Base-by-base conservation (phyloP, 768 basidiomycete species). In the Tylopilus felleus region DNA sequence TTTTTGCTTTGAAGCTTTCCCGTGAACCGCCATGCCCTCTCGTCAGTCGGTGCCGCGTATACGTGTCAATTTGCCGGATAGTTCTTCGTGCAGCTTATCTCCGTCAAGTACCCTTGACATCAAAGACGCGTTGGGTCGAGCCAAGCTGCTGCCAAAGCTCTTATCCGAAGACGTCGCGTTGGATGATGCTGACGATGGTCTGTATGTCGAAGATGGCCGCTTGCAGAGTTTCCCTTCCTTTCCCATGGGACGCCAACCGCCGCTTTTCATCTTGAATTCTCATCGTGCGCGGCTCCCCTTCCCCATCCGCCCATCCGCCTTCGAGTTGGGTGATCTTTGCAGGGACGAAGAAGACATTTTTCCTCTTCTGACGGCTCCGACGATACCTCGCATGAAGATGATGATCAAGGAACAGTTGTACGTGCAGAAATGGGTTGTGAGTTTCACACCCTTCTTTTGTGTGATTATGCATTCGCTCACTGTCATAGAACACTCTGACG, bases 401-500 rank as follows among this genome's bases (percentile, higher is more conserved):
- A 62, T 73, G 65, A 59, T 75, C 29, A 64, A 59, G 57, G 74
- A 75, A 53, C 65, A 56, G 6, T 49, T 74, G 22, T 72, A 67
- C 40, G 64, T 74, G 23, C 60, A 62, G 40, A 62, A 57, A 33
- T 75, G 74, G 74, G 52, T 62, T 47, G 73, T 75, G 54, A 60
- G 74, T 62, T 17, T 3, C 39, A 41, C 35, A 41, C 35, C 49
- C 28, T 2, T 51, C 10, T 45, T 40, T 17, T 45, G 3, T 35
- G 22, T 49, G 33, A 22, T 8, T 21, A 21, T 38, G 25, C 14
- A 19, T 50, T 69, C 46, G 64, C 45, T 52, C 33, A 10, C 22
- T 31, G 29, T 52, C 27, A 29, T 43, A 69, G 68, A 55, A 68
- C 22, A 52, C 41, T 16, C 50, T 69, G 22, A 58, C 50, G 16